Evolutionary conservation across 164 flowering plant genomes (phyloP).

Genomic region (Tetrastigma voinierianum): DNA sequence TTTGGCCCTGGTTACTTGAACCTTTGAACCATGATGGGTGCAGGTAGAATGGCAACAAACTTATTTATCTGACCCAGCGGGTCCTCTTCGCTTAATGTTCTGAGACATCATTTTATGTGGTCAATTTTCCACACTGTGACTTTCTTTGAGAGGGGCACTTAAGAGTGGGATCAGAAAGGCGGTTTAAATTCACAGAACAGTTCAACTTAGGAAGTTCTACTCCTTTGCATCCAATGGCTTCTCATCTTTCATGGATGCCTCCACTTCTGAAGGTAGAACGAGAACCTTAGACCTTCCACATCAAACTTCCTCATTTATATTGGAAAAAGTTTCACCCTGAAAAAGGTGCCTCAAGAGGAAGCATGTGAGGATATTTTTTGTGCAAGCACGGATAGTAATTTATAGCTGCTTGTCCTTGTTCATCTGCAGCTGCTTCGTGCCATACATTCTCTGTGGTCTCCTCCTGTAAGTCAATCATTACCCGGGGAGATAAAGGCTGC

Average conservation of each 20-base stretch:
- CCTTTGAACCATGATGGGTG: conserved; percentile 89
- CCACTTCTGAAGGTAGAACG: conserved; percentile 77
- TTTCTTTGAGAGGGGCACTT: conserved; percentile 96
- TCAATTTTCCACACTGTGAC: conserved; percentile 88
- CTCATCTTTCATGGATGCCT: conserved; percentile 97
- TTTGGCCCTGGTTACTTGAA: conserved; percentile 90
- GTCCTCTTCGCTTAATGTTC: conserved; percentile 68
- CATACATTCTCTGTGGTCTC: conserved; percentile 93
- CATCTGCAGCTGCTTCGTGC: conserved; percentile 78
- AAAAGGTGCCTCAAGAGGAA: not conserved
- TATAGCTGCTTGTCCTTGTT: conserved; percentile 6
- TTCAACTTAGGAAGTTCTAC: conserved; percentile 26
- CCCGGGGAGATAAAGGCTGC: conserved; percentile 83
- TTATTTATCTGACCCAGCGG: conserved; percentile 76
- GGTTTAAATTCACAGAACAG: conserved; percentile 34
- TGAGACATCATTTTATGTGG: conserved; percentile 73
- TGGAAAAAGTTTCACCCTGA: not conserved
- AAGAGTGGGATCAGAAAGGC: conserved; percentile 78
- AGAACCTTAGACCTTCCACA: not conserved
- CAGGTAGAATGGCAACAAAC: conserved; percentile 82
- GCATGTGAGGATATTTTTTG: not conserved
- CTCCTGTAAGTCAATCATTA: conserved; percentile 54
- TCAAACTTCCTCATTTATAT: not conserved
- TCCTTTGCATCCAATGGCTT: conserved; percentile 70
- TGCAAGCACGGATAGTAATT: not conserved